Evolutionary conservation across 805 yeast species (phyloP), one percentile per base, ranked within the genome.

Genomic region (Hanseniaspora valbyensis): DNA sequence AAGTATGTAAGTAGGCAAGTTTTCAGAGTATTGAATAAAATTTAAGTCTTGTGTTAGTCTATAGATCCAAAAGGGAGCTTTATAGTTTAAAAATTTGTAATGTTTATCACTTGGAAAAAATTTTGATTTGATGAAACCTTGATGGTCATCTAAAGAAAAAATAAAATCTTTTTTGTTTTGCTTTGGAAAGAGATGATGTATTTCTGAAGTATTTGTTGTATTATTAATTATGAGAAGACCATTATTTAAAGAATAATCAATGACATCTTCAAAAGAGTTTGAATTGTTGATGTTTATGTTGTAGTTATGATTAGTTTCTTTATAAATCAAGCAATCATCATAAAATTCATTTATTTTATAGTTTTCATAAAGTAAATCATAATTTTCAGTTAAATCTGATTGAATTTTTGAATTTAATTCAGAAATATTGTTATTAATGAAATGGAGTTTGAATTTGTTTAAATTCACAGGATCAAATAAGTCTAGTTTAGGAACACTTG

Each of bases 41-140:
- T 30, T 26, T n/a, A 13, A 10, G 14, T 33, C 36, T 2, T 32
- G 21, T 8, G 29, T 42, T 16, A 48, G 13, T 3, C 37, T 19
- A 16, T 48, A 48, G 14, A 16, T 26, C 44, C 51, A 48, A 24
- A 48, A 48, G 5, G 43, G 40, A 3, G 21, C 37, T 42, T 42
- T 39, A 14, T 25, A 39, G 14, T 39, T n/a, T n/a, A 39, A 16
- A 24, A 21, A n/a, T 26, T 39, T 39, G 13, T 37, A 22, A 26
- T 28, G 21, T 13, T 37, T 37, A 5, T 10, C 3, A 10, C 13
- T n/a, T 21, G 41, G 19, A 10, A 37, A 37, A 21, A 8, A 13
- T 12, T 37, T 16, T 3, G 32, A n/a, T 39, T 25, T 39, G 2
- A 39, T 25, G n/a, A 39, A 39, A 5, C 42, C 42, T 16, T 25